These are phyloP conservation scores for Fusarium sp. DNA, from an alignment of 2,329 filamentous ascomycete species.

Conservation along the genomic window DNA sequence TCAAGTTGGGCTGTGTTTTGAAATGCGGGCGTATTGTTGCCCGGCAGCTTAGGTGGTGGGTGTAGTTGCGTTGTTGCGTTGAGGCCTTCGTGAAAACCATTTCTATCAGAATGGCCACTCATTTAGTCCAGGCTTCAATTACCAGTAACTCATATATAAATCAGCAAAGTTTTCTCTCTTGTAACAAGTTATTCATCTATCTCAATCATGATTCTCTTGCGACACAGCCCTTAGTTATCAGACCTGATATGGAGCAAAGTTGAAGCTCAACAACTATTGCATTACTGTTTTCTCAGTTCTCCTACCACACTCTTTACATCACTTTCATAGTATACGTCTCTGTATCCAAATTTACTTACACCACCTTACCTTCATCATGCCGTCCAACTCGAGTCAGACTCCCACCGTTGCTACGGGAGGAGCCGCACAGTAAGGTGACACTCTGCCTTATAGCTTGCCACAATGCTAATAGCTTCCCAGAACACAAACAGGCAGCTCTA, in stretches of 20 bases:
- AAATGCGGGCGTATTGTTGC: conserved; percentile 1
- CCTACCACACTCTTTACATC: neutral
- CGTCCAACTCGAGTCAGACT: conserved; percentile 4
- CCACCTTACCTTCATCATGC: neutral
- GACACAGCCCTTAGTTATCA: neutral
- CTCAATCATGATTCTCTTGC: conserved; percentile 4
- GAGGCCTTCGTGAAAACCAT: neutral
- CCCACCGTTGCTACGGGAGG: neutral
- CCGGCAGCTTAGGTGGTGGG: conserved; percentile 4
- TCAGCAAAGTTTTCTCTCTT: neutral
- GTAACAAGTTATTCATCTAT: neutral
- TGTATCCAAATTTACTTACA: neutral
- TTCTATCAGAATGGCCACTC: neutral
- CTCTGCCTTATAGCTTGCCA: neutral
- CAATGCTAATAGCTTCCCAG: neutral
- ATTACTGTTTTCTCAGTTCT: neutral
- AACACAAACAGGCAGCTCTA: neutral
- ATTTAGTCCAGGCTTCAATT: neutral
- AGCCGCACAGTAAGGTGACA: conserved; percentile 5
- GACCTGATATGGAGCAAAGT: conserved; percentile 4
- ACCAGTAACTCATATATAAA: neutral
- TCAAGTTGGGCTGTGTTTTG: conserved; percentile 12
- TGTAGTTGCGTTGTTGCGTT: neutral
- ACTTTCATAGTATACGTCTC: neutral
- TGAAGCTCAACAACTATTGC: neutral